Base-by-base conservation (phyloP, 2,329 filamentous ascomycete genomes). In the Ophiosphaerella narmari region DNA sequence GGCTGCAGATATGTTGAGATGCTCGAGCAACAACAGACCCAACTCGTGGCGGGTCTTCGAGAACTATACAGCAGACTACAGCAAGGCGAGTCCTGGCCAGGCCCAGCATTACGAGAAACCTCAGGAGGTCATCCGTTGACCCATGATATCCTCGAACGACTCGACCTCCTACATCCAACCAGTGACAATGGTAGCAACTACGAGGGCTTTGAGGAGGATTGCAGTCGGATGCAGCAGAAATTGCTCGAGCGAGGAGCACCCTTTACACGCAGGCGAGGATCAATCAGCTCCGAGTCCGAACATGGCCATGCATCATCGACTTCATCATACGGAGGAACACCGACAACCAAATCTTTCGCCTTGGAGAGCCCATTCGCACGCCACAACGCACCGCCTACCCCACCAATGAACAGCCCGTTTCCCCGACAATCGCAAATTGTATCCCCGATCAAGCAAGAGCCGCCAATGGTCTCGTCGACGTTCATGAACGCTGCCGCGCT, bases 11-110 rank as follows among this genome's bases (percentile, higher is more conserved):
- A 85, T 54, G 83, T 86, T 26, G 84, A 87, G 68, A 85, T 86
- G 82, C 78, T 87, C 42, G 84, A 87, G 63, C 83, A 85, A 63
- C 84, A 87, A 74, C 84, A 86, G 68, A 69, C 75, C 16, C 84
- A 85, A 73, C 76, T 87, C 5, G 83, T 86, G 26, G 74, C 80
- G 46, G 84, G 82, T 37, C 76, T 86, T 5, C 82, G 84, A 65
- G 81, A 85, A 67, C 73, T 86, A 39, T 86, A 86, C 68, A 78
- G 75, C 55, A 77, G 81, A 44, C 65, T 80, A 29, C 72, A 77
- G 29, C 75, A 75, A 35, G 80, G 80, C 37, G 77, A 83, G 54
- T 76, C 76, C 36, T 86, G 84, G 84, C 76, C 76, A 9, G 83
- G 83, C 32, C 70, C 77, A 12, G 75, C 76, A 12, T 67, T 86